Conservation (phyloP, 345 rosid genomes). For the Erysimum cheiranthoides region DNA sequence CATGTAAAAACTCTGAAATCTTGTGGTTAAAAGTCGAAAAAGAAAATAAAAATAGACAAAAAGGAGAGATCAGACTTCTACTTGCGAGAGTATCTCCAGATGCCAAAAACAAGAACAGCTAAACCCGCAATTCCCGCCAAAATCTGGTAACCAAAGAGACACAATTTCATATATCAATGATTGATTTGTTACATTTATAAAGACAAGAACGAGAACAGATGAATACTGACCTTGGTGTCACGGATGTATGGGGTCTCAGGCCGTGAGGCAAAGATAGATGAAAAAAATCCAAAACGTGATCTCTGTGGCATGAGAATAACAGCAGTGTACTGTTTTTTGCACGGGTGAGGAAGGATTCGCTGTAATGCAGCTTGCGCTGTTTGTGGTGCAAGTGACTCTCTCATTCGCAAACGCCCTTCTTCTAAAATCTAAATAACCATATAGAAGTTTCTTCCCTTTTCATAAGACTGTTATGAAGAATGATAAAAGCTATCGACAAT, state of each 20-base stretch:
- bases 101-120: constrained; percentile 56
- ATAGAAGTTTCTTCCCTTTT: constrained; percentile 15
- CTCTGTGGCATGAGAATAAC: constrained; percentile 82
- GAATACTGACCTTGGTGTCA: constrained; percentile 70
- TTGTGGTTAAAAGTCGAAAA: background rate
- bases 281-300: constrained; percentile 55
- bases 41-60: background rate
- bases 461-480: constrained; percentile 1
- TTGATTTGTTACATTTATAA: constrained; percentile 1
- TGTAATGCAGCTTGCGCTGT: constrained; percentile 66
- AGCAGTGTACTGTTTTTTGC: constrained; percentile 76
- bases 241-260: constrained; percentile 34
- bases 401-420: constrained; percentile 71
- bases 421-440: constrained; percentile 61
- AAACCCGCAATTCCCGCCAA: constrained; percentile 64
- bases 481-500: background rate
- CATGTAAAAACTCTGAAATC: constrained; percentile 5
- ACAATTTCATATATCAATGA: constrained; percentile 6
- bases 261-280: constrained; percentile 50
- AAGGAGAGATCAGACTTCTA: constrained; percentile 22
- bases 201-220: constrained; percentile 1
- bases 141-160: constrained; percentile 55
- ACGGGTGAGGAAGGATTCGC: constrained; percentile 74
- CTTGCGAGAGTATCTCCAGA: constrained; percentile 72
- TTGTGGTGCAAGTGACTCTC: constrained; percentile 63